Evolutionary conservation across 192 early-diverging fungal species (phyloP).

Genomic region (Cetraspora pellucida): DNA sequence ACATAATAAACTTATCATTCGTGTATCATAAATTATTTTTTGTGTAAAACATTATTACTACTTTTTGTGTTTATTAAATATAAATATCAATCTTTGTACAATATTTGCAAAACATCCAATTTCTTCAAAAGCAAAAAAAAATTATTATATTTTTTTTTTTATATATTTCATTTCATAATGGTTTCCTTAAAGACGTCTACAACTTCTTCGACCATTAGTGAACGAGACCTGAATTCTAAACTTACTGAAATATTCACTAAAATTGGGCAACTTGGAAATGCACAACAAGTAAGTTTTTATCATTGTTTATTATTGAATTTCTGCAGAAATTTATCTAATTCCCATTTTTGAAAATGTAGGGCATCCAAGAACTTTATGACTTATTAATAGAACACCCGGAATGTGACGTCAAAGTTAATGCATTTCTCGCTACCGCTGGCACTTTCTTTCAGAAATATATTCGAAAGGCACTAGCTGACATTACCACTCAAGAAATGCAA

Average conservation of each 20-base stretch:
- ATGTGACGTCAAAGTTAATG: conserved; percentile 62
- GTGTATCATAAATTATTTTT: too few relatives aligned
- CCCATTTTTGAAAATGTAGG: conserved; percentile 41
- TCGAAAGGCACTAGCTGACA: conserved; percentile 58
- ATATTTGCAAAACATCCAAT: too few relatives aligned
- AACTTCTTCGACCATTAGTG: conserved; percentile 34
- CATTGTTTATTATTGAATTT: neutral
- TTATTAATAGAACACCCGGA: conserved; percentile 74
- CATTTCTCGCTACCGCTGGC: conserved; percentile 63
- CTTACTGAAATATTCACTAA: conserved; percentile 74
- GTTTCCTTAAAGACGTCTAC: neutral
- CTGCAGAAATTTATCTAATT: neutral
- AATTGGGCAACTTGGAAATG: conserved; percentile 68
- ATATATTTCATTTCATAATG: neutral
- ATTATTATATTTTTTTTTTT: neutral
- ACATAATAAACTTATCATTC: too few relatives aligned
- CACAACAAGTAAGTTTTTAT: conserved; percentile 56
- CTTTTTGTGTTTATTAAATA: too few relatives aligned
- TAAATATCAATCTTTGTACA: too few relatives aligned
- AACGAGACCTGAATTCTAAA: conserved; percentile 62
- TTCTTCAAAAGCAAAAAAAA: too few relatives aligned
- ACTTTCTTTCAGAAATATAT: conserved; percentile 78
- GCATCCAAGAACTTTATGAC: conserved; percentile 72
- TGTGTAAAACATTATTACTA: too few relatives aligned
- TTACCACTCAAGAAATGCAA: conserved; percentile 26